Evolutionary conservation across 2,329 filamentous ascomycete species (phyloP).

Genomic region (Alternaria viburni): DNA sequence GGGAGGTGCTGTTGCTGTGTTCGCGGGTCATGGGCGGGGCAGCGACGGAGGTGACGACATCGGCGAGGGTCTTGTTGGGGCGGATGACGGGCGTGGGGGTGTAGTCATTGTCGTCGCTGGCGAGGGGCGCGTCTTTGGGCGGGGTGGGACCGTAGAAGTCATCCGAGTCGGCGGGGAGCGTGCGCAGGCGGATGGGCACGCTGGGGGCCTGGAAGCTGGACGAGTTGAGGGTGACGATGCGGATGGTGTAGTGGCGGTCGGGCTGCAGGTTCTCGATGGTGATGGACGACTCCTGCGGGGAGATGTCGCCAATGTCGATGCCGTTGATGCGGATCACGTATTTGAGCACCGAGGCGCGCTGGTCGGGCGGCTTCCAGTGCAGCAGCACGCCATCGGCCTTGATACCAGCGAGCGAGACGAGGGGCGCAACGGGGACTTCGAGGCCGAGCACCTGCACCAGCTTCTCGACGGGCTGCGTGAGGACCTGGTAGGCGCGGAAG

Average conservation of each 20-base stretch:
- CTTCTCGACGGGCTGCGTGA: conserved; percentile 88
- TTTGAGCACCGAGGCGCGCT: conserved; percentile 74
- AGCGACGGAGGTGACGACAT: conserved; percentile 67
- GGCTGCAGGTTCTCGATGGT: conserved; percentile 88
- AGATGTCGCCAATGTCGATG: conserved; percentile 86
- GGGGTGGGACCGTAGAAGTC: conserved; percentile 59
- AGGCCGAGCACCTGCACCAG: conserved; percentile 90
- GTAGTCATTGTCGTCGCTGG: conserved; percentile 50
- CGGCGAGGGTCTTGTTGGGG: conserved; percentile 60
- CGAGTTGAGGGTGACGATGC: conserved; percentile 87
- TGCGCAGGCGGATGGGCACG: conserved; percentile 81
- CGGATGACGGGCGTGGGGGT: conserved; percentile 61
- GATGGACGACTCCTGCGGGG: conserved; percentile 81
- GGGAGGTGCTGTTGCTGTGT: conserved; percentile 61
- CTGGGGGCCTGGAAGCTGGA: conserved; percentile 94
- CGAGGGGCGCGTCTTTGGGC: conserved; percentile 52
- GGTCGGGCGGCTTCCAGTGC: conserved; percentile 82
- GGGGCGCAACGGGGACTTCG: conserved; percentile 88
- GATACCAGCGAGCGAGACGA: conserved; percentile 89
- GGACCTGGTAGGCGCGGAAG: conserved; percentile 83
- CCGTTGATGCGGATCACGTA: conserved; percentile 95
- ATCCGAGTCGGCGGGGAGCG: conserved; percentile 55
- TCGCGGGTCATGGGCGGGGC: conserved; percentile 70
- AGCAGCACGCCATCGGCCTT: conserved; percentile 85
- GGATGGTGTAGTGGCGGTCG: conserved; percentile 88